Conservation (phyloP, 495 filamentous ascomycete species). For the Penicillium cinerascens region DNA sequence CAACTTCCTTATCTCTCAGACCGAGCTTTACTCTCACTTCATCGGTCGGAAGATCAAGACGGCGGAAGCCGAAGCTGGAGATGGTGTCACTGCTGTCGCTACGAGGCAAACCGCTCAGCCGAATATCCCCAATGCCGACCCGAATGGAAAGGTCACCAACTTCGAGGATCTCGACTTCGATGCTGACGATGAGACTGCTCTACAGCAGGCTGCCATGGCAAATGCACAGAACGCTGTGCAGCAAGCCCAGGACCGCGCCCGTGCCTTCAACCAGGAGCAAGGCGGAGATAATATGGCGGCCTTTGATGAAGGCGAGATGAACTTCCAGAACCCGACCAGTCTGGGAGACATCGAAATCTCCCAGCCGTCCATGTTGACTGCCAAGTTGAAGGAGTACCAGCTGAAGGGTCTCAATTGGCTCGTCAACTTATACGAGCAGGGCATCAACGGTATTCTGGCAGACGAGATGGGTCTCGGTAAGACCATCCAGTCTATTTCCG, state of each 20-base stretch:
- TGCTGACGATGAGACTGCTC: slow-evolving; percentile 79
- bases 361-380: slow-evolving; percentile 90
- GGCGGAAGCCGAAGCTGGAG: slow-evolving; percentile 88
- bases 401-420: slow-evolving; percentile 98
- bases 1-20: slow-evolving; percentile 99
- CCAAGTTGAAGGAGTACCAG: slow-evolving; percentile 96
- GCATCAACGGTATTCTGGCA: slow-evolving; percentile 98
- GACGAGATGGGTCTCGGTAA: slow-evolving; percentile 99
- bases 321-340: slow-evolving; percentile 97
- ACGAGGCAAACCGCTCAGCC: slow-evolving; percentile 43
- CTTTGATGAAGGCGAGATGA: slow-evolving; percentile 84
- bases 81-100: slow-evolving; percentile 57
- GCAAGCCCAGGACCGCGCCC: slow-evolving; percentile 87
- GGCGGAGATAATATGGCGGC: slow-evolving; percentile 43
- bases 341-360: slow-evolving; percentile 90
- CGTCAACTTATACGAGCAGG: slow-evolving; percentile 97
- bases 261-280: slow-evolving; percentile 76
- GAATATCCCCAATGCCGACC: slow-evolving; percentile 56
- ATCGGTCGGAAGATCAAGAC: slow-evolving; percentile 99
- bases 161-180: slow-evolving; percentile 97
- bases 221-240: slow-evolving; percentile 97
- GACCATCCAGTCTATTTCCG: slow-evolving; percentile 97
- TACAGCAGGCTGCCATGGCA: slow-evolving; percentile 81
- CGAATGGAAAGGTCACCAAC: slow-evolving; percentile 72
- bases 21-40: slow-evolving; percentile 98